Base-by-base conservation (phyloP, 2,329 filamentous ascomycete genomes). In the Calonectria pteridis region DNA sequence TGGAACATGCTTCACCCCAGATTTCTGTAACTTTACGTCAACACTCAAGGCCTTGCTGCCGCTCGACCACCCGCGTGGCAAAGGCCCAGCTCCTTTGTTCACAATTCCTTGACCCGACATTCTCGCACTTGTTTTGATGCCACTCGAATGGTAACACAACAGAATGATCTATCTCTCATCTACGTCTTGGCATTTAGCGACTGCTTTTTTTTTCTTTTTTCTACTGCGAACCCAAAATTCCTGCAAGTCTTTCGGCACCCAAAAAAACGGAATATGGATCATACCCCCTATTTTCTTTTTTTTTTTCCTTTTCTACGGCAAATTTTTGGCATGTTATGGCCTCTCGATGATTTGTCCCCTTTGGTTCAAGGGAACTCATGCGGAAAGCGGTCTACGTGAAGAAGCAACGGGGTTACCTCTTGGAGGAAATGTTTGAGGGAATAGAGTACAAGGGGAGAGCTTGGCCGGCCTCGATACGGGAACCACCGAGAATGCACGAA, bases 161-260 rank as follows among this genome's bases (percentile, higher is more conserved):
- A 80, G 79, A 80, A 80, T 80, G 79, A 80, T 78, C 68, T 79
- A 76, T 80, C 73, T 82, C 76, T 80, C 77, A 82, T 84, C 80
- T 82, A 84, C 80, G 81, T 86, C 83, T 84, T 84, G 84, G 86
- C 86, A 87, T 87, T 85, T 86, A 87, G 86, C 85, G 85, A 85
- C 77, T 84, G 80, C 73, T 81, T 81, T 83, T 78, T 77, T 79
- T 75, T 81, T 77, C 77, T 77, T 79, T 81, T 81, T 83, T 78
- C 77, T 13, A 78, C 74, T 83, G 74, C 76, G 76, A 79, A 80
- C 80, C 76, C 80, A 77, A 82, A 81, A 77, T 78, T 76, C 73
- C 79, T 82, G 79, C 82, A 85, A 82, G 81, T 84, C 82, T 82
- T 82, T 79, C 79, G 82, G 84, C 84, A 85, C 80, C 78, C 81